Evolutionary conservation across 2,329 filamentous ascomycete genomes (phyloP), one percentile per base, ranked within the genome.

Genomic region (Talaromyces marneffei): DNA sequence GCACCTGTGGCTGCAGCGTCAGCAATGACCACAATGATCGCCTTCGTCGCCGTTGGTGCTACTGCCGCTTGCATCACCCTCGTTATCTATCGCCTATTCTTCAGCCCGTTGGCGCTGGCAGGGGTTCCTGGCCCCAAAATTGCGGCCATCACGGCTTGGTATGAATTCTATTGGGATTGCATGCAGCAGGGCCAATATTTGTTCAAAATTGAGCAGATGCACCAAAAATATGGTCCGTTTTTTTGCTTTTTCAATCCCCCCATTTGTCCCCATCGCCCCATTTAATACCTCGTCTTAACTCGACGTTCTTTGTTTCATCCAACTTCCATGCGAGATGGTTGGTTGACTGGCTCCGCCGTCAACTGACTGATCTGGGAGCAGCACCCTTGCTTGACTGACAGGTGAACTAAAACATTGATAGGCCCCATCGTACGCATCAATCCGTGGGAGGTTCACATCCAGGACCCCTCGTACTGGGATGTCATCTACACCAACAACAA

Each of bases 351-450:
- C 44, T 27, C 25, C 18, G 25, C 44, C 10, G 44, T 29, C 40
- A n/a, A 50, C 4, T 27, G 20, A 16, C n/a, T 33, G 46, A 48
- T 48, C 44, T n/a, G n/a, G n/a, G n/a, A n/a, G n/a, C n/a, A n/a
- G n/a, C n/a, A n/a, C n/a, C n/a, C n/a, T n/a, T n/a, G n/a, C n/a
- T n/a, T n/a, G n/a, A n/a, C n/a, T n/a, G 10, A 7, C 18, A 40
- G n/a, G 18, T 20, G 6, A 29, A 16, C 44, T 50, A 33, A n/a
- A n/a, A 50, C 27, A 9, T 20, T 52, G 25, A 27, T 44, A 73
- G 71, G 74, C 8, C 73, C 73, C 1, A 72, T 77, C 23, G 68
- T 77, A 4, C 72, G 75, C 9, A 70, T 77, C 60, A 72, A 66
- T 35, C 73, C 74, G 1, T 64, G 67, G n/a, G 74, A 77, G 61